Percentiles rank a stretch among this genome's conserved stretches.
phyloP scores from a whole-genome alignment of 2,329 filamentous ascomycete species.

The Thelonectria discophora region DNA sequence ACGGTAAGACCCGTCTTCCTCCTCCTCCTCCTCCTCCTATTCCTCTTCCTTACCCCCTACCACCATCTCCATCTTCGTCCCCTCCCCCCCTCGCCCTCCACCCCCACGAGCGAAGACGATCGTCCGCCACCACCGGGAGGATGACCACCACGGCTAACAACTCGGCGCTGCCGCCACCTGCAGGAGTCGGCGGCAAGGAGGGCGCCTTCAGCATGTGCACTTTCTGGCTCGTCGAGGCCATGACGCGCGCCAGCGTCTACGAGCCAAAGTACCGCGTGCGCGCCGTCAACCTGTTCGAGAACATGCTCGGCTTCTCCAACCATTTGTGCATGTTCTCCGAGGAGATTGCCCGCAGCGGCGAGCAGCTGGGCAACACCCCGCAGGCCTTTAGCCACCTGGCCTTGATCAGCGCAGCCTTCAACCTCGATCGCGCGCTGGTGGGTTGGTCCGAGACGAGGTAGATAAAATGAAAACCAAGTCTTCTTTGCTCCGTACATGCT shows the following conservation, averaged over 20 bases:
- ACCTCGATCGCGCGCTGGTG: constrained; percentile 65
- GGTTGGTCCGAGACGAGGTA: constrained; percentile 35
- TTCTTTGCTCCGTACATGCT: neutral
- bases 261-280: constrained; percentile 69
- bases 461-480: neutral
- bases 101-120: too few species aligned
- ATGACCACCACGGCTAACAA: constrained; percentile 13
- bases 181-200: constrained; percentile 77
- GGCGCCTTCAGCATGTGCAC: constrained; percentile 85
- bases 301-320: constrained; percentile 79
- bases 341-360: constrained; percentile 77
- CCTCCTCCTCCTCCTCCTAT: too few species aligned
- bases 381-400: constrained; percentile 82
- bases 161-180: neutral
- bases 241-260: constrained; percentile 73
- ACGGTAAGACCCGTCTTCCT: constrained; percentile 59
- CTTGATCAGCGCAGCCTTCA: constrained; percentile 80
- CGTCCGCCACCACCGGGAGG: too few species aligned
- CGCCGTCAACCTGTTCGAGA: constrained; percentile 77
- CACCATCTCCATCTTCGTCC: neutral
- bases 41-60: neutral
- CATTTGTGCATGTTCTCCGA: constrained; percentile 82
- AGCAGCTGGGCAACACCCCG: constrained; percentile 82
- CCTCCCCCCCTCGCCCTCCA: neutral
- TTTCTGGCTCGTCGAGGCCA: constrained; percentile 83